Conservation (phyloP, 2,329 filamentous ascomycete species). For the Aureobasidium sp. region DNA sequence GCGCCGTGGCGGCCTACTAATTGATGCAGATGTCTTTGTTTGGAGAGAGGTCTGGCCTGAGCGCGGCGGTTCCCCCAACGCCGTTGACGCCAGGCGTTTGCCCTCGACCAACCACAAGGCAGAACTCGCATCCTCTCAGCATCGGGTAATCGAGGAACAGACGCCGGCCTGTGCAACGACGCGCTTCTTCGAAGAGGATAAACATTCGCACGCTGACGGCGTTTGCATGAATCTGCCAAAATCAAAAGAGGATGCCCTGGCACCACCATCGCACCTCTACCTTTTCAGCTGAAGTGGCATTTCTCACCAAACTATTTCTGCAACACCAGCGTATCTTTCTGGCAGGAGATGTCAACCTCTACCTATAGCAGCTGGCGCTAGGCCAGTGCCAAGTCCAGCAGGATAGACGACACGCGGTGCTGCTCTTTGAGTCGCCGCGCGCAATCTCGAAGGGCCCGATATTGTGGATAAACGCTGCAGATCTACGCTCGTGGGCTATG, state of each 20-base stretch:
- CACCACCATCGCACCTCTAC: background rate
- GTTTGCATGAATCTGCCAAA: slow-evolving; percentile 7
- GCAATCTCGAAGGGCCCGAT: background rate
- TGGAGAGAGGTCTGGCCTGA: slow-evolving; percentile 4
- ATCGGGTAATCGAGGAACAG: slow-evolving; percentile 10
- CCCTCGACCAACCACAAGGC: background rate
- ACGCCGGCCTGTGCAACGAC: slow-evolving; percentile 9
- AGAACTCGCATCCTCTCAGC: background rate
- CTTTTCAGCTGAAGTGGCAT: background rate
- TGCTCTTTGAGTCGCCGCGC: background rate
- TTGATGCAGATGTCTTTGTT: slow-evolving; percentile 7
- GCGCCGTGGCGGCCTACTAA: slow-evolving; percentile 7
- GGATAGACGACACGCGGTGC: background rate
- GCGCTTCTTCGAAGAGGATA: slow-evolving; percentile 1
- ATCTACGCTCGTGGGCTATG: background rate
- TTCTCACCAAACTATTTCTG: background rate
- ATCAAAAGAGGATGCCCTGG: background rate
- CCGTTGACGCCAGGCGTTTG: slow-evolving; percentile 5
- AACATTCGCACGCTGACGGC: slow-evolving; percentile 1
- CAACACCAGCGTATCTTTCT: background rate
- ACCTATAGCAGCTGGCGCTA: background rate
- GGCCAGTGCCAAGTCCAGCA: background rate
- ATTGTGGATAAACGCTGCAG: slow-evolving; percentile 2
- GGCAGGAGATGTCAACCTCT: background rate
- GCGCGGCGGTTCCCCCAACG: background rate